Conservation (phyloP, 768 basidiomycete species). For the Mycena galericulata region DNA sequence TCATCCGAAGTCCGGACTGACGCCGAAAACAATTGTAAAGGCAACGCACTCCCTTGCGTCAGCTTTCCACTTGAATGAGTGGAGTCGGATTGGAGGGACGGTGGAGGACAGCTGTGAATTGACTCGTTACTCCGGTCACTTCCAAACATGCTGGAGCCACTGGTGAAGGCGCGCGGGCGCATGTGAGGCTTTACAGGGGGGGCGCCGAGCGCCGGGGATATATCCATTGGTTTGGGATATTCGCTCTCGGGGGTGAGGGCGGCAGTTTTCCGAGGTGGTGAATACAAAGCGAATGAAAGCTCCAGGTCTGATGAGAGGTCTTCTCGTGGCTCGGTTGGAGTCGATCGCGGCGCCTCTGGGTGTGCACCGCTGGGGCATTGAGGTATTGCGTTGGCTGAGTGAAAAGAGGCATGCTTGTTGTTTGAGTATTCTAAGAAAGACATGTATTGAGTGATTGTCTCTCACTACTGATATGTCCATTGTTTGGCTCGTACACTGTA, state of each 20-base stretch:
- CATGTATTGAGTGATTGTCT: too few relatives aligned
- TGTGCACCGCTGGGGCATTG: constrained; percentile 58
- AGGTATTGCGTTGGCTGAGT: constrained; percentile 55
- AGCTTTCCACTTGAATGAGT: constrained; percentile 61
- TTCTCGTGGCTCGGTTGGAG: constrained; percentile 64
- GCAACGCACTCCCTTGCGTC: constrained; percentile 71
- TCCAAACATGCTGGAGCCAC: constrained; percentile 76
- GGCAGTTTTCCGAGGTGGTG: constrained; percentile 66
- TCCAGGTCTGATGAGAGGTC: constrained; percentile 84
- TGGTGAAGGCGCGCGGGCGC: constrained; percentile 77
- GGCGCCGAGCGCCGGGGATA: constrained; percentile 78
- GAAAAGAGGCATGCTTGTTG: constrained; percentile 69
- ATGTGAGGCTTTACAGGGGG: constrained; percentile 48
- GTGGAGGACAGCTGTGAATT: constrained; percentile 46
- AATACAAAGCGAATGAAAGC: constrained; percentile 85
- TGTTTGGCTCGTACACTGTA: too few relatives aligned
- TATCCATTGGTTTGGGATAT: constrained; percentile 80
- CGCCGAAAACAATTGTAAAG: constrained; percentile 67
- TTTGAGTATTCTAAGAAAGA: constrained; percentile 54
- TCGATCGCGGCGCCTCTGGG: constrained; percentile 62
- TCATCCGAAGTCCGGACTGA: constrained; percentile 38
- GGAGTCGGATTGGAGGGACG: constrained; percentile 50
- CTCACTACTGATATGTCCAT: too few relatives aligned
- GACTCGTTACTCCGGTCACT: constrained; percentile 75
- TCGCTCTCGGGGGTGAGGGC: constrained; percentile 61